phyloP scores from a whole-genome alignment of 2,329 filamentous ascomycete species.

The Penicillium concentricum region DNA sequence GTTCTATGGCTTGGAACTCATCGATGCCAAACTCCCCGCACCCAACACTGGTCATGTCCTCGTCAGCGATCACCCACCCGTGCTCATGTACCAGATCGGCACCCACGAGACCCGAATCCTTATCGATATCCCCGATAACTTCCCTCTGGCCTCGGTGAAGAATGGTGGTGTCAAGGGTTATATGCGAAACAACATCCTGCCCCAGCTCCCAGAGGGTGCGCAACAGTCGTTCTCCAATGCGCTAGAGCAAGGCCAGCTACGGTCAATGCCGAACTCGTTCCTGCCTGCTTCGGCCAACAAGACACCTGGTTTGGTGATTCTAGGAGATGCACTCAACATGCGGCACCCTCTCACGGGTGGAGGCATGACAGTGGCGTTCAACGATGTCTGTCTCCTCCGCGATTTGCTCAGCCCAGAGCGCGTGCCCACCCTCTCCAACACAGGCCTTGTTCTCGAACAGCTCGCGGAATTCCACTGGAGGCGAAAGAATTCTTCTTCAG shows the following conservation, averaged over 20 bases:
- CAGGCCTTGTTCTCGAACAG: constrained; percentile 62
- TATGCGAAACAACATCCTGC: constrained; percentile 75
- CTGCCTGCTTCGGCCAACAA: constrained; percentile 75
- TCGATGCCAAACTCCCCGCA: constrained; percentile 76
- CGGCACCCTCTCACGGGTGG: constrained; percentile 96
- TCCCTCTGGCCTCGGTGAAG: constrained; percentile 69
- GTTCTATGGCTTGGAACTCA: constrained; percentile 91
- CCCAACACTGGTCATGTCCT: constrained; percentile 82
- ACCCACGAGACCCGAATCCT: constrained; percentile 88
- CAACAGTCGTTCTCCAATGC: constrained; percentile 73
- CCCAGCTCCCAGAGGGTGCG: constrained; percentile 69
- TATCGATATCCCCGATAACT: constrained; percentile 78
- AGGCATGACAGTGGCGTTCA: constrained; percentile 97
- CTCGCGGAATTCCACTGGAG: constrained; percentile 81
- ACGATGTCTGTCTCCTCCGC: constrained; percentile 78
- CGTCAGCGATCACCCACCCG: constrained; percentile 72
- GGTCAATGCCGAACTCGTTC: constrained; percentile 95
- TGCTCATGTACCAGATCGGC: constrained; percentile 95
- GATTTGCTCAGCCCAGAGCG: constrained; percentile 68
- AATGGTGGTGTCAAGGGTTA: constrained; percentile 84
- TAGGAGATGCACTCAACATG: constrained; percentile 98
- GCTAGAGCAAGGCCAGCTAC: constrained; percentile 73
- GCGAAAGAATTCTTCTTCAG: constrained; percentile 75
- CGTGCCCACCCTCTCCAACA: constrained; percentile 69
- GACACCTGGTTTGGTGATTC: constrained; percentile 70